Evolutionary conservation across 2,329 filamentous ascomycete genomes (phyloP).

Genomic region (Aspergillus hortae): DNA sequence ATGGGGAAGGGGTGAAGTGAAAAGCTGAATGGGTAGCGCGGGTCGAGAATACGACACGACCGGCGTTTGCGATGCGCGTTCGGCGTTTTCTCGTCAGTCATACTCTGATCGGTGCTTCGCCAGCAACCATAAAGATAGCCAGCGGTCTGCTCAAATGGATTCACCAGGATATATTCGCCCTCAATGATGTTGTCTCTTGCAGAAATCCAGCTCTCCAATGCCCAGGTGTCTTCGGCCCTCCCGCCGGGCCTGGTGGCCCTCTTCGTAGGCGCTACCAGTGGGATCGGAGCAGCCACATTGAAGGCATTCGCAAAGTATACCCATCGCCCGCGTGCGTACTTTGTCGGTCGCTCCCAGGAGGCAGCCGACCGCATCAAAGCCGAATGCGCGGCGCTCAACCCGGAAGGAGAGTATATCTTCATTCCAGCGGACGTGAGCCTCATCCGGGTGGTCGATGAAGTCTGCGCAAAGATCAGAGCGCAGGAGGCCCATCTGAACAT

Average conservation of each 20-base stretch:
- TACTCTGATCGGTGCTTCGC: not conserved
- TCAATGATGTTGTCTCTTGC: not conserved
- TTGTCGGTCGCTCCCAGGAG: conserved; percentile 43
- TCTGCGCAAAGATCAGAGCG: conserved; percentile 44
- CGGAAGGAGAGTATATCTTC: conserved; percentile 17
- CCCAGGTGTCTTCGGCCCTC: not conserved
- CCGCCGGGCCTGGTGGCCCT: conserved; percentile 42
- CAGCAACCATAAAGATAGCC: no score
- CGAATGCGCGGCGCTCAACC: conserved; percentile 44
- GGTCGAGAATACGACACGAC: not conserved
- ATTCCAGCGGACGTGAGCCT: conserved; percentile 47
- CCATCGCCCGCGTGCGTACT: conserved; percentile 41
- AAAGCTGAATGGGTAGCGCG: not conserved
- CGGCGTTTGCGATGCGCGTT: not conserved
- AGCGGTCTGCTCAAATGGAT: no score
- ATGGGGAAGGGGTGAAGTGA: not conserved
- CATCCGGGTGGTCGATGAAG: conserved; percentile 50
- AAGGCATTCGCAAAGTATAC: conserved; percentile 42
- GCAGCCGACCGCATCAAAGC: conserved; percentile 41
- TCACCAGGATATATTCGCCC: not conserved
- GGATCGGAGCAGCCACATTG: conserved; percentile 49
- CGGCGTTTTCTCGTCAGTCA: not conserved
- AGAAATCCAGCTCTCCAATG: not conserved
- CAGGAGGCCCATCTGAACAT: conserved; percentile 28
- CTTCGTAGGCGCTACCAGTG: conserved; percentile 51